Evolutionary conservation across 192 early-diverging fungal species (phyloP).

Genomic region (Coemansia sp.): DNA sequence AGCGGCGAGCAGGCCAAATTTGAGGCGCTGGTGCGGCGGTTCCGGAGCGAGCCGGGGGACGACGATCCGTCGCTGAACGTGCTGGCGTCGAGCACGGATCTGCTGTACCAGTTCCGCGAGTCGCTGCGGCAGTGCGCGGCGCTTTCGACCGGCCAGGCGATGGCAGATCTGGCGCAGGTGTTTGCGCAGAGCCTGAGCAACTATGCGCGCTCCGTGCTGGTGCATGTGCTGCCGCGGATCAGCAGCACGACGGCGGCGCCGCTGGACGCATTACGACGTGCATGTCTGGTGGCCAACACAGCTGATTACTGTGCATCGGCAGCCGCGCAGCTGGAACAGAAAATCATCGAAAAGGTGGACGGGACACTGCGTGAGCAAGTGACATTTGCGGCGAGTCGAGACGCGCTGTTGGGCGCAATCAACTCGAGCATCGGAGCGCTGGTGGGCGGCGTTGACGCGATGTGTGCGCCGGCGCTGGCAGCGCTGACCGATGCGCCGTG

Average conservation of each 20-base stretch:
- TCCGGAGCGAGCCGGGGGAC: constrained; percentile 47
- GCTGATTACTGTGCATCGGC: constrained; percentile 91
- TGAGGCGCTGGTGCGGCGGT: constrained; percentile 45
- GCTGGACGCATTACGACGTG: constrained; percentile 67
- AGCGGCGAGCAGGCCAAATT: constrained; percentile 74
- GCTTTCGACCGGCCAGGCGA: constrained; percentile 80
- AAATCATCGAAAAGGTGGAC: constrained; percentile 82
- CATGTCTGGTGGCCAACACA: constrained; percentile 85
- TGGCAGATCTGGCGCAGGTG: constrained; percentile 77
- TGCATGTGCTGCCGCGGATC: constrained; percentile 68
- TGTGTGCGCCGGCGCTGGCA: constrained; percentile 67
- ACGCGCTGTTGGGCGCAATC: constrained; percentile 70
- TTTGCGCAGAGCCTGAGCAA: constrained; percentile 76
- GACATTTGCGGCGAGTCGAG: constrained; percentile 71
- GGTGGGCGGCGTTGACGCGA: constrained; percentile 64
- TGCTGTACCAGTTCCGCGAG: constrained; percentile 90
- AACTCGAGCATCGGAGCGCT: constrained; percentile 66
- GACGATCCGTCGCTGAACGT: constrained; percentile 66
- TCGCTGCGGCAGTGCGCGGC: constrained; percentile 82
- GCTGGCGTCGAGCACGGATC: constrained; percentile 83
- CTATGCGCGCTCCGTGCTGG: constrained; percentile 79
- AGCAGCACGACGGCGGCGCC: constrained; percentile 56
- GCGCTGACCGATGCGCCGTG: constrained; percentile 78
- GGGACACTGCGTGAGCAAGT: constrained; percentile 66
- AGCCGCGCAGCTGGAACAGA: constrained; percentile 83